Base-by-base conservation (phyloP, 2,329 filamentous ascomycete species). In the Dothideomycetes sp. region DNA sequence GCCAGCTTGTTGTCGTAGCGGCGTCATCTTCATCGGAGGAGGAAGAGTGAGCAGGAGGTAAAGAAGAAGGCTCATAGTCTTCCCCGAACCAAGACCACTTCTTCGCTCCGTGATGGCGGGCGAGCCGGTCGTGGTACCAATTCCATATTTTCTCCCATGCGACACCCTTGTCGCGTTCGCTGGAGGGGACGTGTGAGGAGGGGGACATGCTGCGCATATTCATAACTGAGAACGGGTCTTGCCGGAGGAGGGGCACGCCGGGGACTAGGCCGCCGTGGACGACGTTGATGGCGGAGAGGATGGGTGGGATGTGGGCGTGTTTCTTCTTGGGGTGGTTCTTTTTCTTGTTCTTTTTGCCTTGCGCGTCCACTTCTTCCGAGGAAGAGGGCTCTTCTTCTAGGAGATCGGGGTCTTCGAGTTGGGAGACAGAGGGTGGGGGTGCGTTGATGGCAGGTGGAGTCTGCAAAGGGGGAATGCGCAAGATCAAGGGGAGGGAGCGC, bases 221-320 rank as follows among this genome's bases (percentile, higher is more conserved):
- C 87, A 95, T 95, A 31, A 84, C 82, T 37, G 81, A 79, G 58
- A 76, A 79, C 0, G 87, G 81, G 58, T 95, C 75, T 51, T 81
- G 89, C 37, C 72, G 66, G 34, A 79, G 68, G 11, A 94, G 67
- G 1, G 73, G 59, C 1, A 94, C 64, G 4, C 79, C 81, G 0
- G 89, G 85, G 0, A 91, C 79, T 2, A 96, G 69, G 1, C 91
- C 91, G 0, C 77, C 89, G 63, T 96, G 91, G 5, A 88, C 89
- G 37, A 87, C 80, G 4, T 81, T 69, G 4, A 93, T 68, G 27
- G 7, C 22, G 17, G 14, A 8, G 19, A 19, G 22, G 19, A 34
- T 14, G 19, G 36, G 19, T 10, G n/a, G 8, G 30, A 36, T 14
- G 31, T 19, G 19, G 19, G 37, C 35, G 27, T 36, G 17, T 31